Base-by-base conservation (phyloP, 345 rosid species). In the Eutrema yunnanense region DNA sequence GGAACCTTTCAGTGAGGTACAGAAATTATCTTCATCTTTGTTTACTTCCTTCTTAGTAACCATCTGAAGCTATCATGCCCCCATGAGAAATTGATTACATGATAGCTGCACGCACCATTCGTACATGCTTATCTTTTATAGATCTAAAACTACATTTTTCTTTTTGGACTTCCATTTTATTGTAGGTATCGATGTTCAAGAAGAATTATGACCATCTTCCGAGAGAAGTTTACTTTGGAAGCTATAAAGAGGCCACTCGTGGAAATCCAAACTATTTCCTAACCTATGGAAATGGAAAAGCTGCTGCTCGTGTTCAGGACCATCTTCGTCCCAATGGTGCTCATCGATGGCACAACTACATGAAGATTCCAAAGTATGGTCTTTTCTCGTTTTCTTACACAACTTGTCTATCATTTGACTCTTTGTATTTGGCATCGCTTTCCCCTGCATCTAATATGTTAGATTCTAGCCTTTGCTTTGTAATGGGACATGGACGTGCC, bases 311-410 rank as follows among this genome's bases (percentile, higher is more conserved):
- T 48, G 80, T 92, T 61, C 92, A 84, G 74, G 88, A 83, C 79
- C 88, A 92, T 82, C 98, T 95, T 78, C 98, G 98, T 47, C 91
- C 99, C 42, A 90, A 95, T 80, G 99, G 99, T 71, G 96, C 99
- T 67, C 99, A 92, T 75, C 82, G 99, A 84, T 95, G 99, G 99
- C 96, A 92, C 79, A 95, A 90, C 79, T 95, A 95, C 76, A 88
- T 76, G 82, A 92, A 87, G 82, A 70, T 58, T 67, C 96, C 92
- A 75, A 80, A 73, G 98, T 92, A 87, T 29, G 72, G 5, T 40
- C 13, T 64, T 59, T 26, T 68, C 62, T 60, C 26, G 5, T 36
- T 62, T n/a, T 41, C 40, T 67, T 67, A 40, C 30, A 57, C 53
- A 51, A 44, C n/a, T n/a, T 57, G 26, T 65, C 42, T 56, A 46